Evolutionary conservation across 164 flowering plant species (phyloP).

Genomic region (Annona squamosa): DNA sequence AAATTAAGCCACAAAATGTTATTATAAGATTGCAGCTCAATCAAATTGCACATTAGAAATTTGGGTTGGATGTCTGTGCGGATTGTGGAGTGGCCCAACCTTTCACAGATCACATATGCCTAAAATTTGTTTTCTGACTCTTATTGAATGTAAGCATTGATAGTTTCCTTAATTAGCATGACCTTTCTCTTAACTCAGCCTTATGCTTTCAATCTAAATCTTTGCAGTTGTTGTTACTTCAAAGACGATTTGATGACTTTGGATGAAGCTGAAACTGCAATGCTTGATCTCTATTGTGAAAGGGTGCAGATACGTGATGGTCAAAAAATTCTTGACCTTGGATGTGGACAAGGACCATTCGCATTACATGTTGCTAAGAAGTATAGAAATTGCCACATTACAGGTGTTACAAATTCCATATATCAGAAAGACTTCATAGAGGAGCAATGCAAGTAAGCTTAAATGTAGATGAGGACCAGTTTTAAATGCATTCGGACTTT

Average conservation of each 20-base stretch:
- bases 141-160: neutral
- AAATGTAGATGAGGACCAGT: neutral
- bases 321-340: conserved; percentile 83
- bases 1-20: too few relatives aligned
- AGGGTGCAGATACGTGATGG: conserved; percentile 82
- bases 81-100: neutral
- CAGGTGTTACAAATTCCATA: conserved; percentile 79
- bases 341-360: conserved; percentile 97
- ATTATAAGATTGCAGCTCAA: too few relatives aligned
- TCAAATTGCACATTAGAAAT: too few relatives aligned
- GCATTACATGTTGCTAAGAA: conserved; percentile 71
- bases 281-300: conserved; percentile 84
- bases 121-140: neutral
- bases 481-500: neutral
- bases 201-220: neutral
- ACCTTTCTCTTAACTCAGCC: neutral
- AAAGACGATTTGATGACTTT: conserved; percentile 41
- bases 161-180: conserved; percentile 10
- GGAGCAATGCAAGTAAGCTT: conserved; percentile 57
- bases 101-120: neutral
- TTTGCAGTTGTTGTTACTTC: conserved; percentile 15
- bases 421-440: conserved; percentile 77
- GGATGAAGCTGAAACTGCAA: conserved; percentile 88
- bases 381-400: conserved; percentile 55
- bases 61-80: too few relatives aligned